Percentiles rank a stretch among this genome's conserved stretches.
Evolutionary conservation across 163 green algal genomes (phyloP).

Genomic region (Scenedesmus sp.): DNA sequence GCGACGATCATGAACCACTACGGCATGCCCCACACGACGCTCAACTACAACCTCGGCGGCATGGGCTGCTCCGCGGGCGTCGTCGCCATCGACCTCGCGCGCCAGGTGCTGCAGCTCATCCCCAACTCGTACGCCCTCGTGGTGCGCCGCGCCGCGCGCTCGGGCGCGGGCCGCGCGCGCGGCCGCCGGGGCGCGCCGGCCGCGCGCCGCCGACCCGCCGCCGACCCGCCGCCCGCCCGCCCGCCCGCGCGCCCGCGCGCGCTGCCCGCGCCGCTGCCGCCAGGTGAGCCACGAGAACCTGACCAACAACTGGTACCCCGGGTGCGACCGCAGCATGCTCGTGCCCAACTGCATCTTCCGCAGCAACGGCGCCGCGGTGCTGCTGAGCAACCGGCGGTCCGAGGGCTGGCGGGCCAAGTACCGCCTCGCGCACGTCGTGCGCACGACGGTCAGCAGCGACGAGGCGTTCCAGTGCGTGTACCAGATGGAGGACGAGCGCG

Average conservation of each 20-base stretch:
- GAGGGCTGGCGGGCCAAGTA: conserved; percentile 77
- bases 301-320: conserved; percentile 51
- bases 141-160: too few relatives aligned
- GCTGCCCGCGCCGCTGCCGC: too few relatives aligned
- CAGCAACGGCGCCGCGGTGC: conserved; percentile 88
- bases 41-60: conserved; percentile 86
- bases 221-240: too few relatives aligned
- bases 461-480: conserved; percentile 87
- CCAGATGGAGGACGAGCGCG: conserved; percentile 80
- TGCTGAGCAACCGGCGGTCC: conserved; percentile 87
- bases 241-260: too few relatives aligned
- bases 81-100: conserved; percentile 73
- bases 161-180: too few relatives aligned
- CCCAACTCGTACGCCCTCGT: conserved; percentile 83
- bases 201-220: too few relatives aligned
- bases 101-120: conserved; percentile 88
- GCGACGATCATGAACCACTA: conserved; percentile 98
- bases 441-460: conserved; percentile 83
- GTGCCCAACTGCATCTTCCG: conserved; percentile 99
- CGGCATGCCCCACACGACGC: conserved; percentile 91
- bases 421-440: conserved; percentile 80
- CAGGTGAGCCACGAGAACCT: conserved; percentile 96
- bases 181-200: too few relatives aligned
- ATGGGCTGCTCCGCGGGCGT: conserved; percentile 71
- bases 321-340: conserved; percentile 68